These are phyloP conservation scores for Sechiopsis laciniata DNA, from an alignment of 306 rosid genomes.

Conservation along the genomic window DNA sequence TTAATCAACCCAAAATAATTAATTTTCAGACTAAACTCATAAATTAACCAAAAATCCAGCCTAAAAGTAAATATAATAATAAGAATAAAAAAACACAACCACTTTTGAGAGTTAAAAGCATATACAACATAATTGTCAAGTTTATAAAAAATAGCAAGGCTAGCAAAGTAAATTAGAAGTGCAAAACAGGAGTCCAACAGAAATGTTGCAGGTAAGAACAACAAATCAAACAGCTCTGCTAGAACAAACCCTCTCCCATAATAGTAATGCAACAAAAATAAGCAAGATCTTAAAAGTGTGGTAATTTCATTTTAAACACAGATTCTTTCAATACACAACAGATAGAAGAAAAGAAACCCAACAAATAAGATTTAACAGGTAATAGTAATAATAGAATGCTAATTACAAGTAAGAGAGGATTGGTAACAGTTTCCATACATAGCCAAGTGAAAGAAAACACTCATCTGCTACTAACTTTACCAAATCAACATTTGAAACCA, in stretches of 20 bases:
- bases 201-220: background rate
- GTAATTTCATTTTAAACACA: background rate
- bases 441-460: slow-evolving; percentile 26
- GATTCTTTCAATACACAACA: background rate
- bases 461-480: slow-evolving; percentile 9
- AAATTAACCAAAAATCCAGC: background rate
- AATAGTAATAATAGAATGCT: slow-evolving; percentile 5
- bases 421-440: slow-evolving; percentile 12
- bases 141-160: background rate
- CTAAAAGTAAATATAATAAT: background rate
- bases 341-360: background rate
- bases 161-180: background rate
- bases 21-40: background rate
- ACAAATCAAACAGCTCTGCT: background rate
- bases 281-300: background rate
- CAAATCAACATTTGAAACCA: slow-evolving; percentile 77
- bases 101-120: background rate
- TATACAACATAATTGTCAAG: background rate
- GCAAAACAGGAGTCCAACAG: background rate
- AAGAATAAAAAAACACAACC: background rate
- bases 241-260: background rate
- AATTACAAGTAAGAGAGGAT: slow-evolving; percentile 13
- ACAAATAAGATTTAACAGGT: background rate
- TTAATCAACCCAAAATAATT: too few species aligned
- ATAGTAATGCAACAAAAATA: background rate